phyloP scores from a whole-genome alignment of 371 early-diverging fungal genomes.

The Apophysomyces elegans region DNA sequence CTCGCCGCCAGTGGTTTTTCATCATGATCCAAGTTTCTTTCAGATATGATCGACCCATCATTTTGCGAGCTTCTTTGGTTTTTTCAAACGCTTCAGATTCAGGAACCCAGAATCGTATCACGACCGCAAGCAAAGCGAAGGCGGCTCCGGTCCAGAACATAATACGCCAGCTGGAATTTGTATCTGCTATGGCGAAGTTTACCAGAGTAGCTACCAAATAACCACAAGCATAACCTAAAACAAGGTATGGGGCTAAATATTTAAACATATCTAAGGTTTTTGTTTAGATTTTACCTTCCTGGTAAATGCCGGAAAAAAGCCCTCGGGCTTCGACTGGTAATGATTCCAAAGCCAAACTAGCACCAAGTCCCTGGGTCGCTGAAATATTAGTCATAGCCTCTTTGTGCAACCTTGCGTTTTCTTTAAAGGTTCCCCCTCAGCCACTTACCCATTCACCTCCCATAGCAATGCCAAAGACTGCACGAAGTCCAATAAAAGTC shows the following conservation, averaged over 20 bases:
- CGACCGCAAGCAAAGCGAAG: conserved; percentile 58
- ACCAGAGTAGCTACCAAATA: conserved; percentile 63
- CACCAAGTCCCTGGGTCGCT: conserved; percentile 56
- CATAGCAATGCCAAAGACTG: conserved; percentile 74
- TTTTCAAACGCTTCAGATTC: conserved; percentile 61
- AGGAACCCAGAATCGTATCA: conserved; percentile 63
- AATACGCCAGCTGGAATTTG: conserved; percentile 62
- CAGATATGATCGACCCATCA: conserved; percentile 30
- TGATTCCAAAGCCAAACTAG: conserved; percentile 67
- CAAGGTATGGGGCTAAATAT: background rate
- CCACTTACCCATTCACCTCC: conserved; percentile 66
- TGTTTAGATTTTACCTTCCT: conserved; percentile 41
- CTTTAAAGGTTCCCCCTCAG: background rate
- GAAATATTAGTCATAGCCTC: background rate
- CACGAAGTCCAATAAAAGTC: conserved; percentile 54
- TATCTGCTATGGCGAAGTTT: conserved; percentile 51
- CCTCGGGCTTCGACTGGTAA: conserved; percentile 69
- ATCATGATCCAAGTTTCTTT: conserved; percentile 48
- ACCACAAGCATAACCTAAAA: conserved; percentile 59
- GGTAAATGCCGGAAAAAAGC: conserved; percentile 72
- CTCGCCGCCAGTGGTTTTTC: conserved; percentile 51
- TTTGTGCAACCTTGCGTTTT: conserved; percentile 1
- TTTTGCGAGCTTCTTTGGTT: conserved; percentile 37
- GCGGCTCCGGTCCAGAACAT: conserved; percentile 68
- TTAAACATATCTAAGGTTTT: background rate